These are phyloP conservation scores for Diaporthe vaccinii DNA, from an alignment of 2,329 filamentous ascomycete species.

Conservation along the genomic window DNA sequence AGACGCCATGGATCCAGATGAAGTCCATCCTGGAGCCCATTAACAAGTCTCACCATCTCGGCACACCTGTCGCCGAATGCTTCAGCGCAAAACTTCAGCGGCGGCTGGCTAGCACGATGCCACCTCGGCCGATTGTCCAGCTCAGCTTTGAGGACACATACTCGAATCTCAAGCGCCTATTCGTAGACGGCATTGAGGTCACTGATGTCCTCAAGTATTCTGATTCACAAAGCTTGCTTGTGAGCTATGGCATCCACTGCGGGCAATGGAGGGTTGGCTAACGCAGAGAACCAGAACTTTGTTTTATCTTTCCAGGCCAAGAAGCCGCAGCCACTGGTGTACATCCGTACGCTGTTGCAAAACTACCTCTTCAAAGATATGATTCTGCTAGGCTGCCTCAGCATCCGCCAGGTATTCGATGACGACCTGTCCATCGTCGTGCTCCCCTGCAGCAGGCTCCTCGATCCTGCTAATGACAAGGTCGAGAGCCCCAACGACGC, in stretches of 20 bases:
- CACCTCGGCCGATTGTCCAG: constrained; percentile 89
- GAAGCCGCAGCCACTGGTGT: constrained; percentile 86
- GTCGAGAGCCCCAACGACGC: constrained; percentile 82
- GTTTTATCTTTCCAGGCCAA: constrained; percentile 81
- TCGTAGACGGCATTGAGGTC: constrained; percentile 78
- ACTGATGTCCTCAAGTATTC: constrained; percentile 76
- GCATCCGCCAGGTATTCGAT: constrained; percentile 82
- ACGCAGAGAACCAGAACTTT: constrained; percentile 71
- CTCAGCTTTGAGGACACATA: constrained; percentile 80
- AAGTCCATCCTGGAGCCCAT: constrained; percentile 67
- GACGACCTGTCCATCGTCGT: constrained; percentile 85
- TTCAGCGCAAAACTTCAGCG: constrained; percentile 94
- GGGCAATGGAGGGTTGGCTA: constrained; percentile 38
- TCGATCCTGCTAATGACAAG: constrained; percentile 81
- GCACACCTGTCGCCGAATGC: constrained; percentile 77
- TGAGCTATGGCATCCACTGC: constrained; percentile 54
- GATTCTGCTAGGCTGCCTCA: constrained; percentile 75
- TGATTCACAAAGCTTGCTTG: constrained; percentile 78
- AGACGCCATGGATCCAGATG: constrained; percentile 66
- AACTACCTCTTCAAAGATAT: constrained; percentile 81
- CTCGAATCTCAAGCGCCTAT: constrained; percentile 77
- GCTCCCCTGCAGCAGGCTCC: constrained; percentile 77
- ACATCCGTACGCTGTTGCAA: constrained; percentile 84
- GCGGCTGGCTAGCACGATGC: constrained; percentile 92
- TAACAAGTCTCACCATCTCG: constrained; percentile 71